These are phyloP conservation scores for Maudiozyma pseudohumilis DNA, from an alignment of 805 yeast species.

Conservation along the genomic window DNA sequence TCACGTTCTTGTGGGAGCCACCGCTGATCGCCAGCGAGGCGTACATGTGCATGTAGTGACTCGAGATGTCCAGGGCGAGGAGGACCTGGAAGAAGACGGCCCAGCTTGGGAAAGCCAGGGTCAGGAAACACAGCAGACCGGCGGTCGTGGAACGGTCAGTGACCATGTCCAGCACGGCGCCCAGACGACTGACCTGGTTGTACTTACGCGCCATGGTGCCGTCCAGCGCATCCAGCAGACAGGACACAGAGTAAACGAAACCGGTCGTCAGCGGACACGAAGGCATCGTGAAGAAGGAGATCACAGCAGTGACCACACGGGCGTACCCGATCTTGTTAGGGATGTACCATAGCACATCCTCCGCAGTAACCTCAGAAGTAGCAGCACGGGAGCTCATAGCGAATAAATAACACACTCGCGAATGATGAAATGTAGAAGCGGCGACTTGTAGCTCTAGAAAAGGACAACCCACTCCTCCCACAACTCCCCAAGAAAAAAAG, in stretches of 20 bases:
- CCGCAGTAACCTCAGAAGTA: conserved; percentile 28
- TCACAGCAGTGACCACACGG: conserved; percentile 70
- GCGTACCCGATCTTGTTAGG: conserved; percentile 89
- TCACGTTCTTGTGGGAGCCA: conserved; percentile 73
- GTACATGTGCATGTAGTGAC: conserved; percentile 98
- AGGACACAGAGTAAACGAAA: conserved; percentile 71
- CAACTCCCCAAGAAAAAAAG: too few relatives aligned
- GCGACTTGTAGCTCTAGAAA: too few relatives aligned
- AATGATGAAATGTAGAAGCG: too few relatives aligned
- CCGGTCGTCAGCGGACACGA: conserved; percentile 75
- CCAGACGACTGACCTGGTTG: conserved; percentile 83
- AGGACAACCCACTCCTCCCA: too few relatives aligned
- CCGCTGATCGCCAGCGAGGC: conserved; percentile 79
- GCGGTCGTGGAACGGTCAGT: conserved; percentile 96
- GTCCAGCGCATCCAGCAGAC: conserved; percentile 90
- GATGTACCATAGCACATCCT: conserved; percentile 62
- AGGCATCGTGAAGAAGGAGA: conserved; percentile 75
- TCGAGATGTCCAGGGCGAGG: conserved; percentile 77
- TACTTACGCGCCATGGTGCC: conserved; percentile 89
- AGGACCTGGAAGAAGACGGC: conserved; percentile 62
- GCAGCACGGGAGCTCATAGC: conserved; percentile 2
- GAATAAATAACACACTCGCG: too few relatives aligned
- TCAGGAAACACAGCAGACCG: conserved; percentile 78
- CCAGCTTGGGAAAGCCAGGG: conserved; percentile 63
- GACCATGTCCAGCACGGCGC: conserved; percentile 97